Evolutionary conservation across 257 asterid genomes (phyloP), one percentile per base, ranked within the genome.

Genomic region (Cynanchum wilfordii): DNA sequence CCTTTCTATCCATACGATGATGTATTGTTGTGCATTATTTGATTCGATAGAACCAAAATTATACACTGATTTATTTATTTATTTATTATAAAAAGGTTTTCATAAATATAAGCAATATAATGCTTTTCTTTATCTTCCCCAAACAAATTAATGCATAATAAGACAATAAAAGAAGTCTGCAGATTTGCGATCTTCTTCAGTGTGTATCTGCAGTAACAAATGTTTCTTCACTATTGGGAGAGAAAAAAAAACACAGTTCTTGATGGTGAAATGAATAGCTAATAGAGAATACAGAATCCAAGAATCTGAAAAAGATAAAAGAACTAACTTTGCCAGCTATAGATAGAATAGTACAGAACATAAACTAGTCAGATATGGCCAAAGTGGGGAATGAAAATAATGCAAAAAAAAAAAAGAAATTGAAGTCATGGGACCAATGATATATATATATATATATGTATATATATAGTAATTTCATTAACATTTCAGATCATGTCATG

Each of bases 401-500:
- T 59, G 76, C 69, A 59, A 27, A 40, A 30, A 30, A 30, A 30
- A 30, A 30, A 30, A 30, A 30, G 2, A 2, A 45, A 51, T 20
- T 64, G 8, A 36, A 24, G 52, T 50, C 16, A 50, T 62, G 64
- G 64, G 70, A 1, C 77, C 38, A 33, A 33, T 33, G 4, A 33
- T 33, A 33, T 33, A 5, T 17, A 12, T 13, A 2, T 17, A 50
- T 40, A 7, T 40, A 36, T 36, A 36, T 36, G 5, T 25, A 5
- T 9, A 11, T 17, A 13, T 11, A 51, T 51, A 33, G 10, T 36
- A 54, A 25, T 45, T 68, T 55, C 64, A 60, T 20, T 45, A 20
- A 27, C 52, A 73, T 45, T 33, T 70, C 54, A 55, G 56, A 33
- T 42, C 70, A 75, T 49, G 69, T 29, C 15, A 24, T 30, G 30